Evolutionary conservation across 805 yeast genomes (phyloP), one percentile per base, ranked within the genome.

Genomic region (Monosporozyma servazzii): DNA sequence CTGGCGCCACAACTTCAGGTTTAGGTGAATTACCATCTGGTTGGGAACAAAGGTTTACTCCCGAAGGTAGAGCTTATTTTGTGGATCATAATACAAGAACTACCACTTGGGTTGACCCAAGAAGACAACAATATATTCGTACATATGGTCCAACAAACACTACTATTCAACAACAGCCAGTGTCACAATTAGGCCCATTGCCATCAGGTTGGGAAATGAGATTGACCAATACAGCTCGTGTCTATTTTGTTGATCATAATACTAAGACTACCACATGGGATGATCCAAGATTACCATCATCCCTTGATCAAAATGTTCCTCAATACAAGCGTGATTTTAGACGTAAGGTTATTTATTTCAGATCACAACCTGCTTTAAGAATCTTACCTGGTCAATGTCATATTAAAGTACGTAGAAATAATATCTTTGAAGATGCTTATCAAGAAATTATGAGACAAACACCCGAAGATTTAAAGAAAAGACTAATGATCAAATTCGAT

Each of bases 171-270:
- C 98, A 93, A 62, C 99, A 93, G 74, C 96, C 98, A 30, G 96
- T 93, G 11, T 86, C 96, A 44, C 98, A 95, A 66, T 77, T 93
- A 69, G 99, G 99, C 17, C 99, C 99, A 50, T 76, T 93, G 65
- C 99, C 99, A 47, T 82, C 91, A 50, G 99, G 99, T 50, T 93
- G 99, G 99, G 99, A 93, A 75, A 93, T 93, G 99, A 86, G 99
- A 71, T 79, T 93, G 65, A 95, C 99, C 43, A 93, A 93, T 70
- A 93, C 99, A 1, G 97, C 99, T 9, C 81, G 99, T 69, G 99
- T 93, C 21, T 93, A 93, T 70, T 93, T 93, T 69, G 99, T 93
- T 58, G 99, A 93, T 70, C 99, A 93, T 75, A 93, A 93, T 72
- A 93, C 99, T 31, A 93, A 93, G 73, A 93, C 99, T 0, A 93